Evolutionary conservation across 306 rosid genomes (phyloP), one percentile per base, ranked within the genome.

Genomic region (Fragaria ananassa): DNA sequence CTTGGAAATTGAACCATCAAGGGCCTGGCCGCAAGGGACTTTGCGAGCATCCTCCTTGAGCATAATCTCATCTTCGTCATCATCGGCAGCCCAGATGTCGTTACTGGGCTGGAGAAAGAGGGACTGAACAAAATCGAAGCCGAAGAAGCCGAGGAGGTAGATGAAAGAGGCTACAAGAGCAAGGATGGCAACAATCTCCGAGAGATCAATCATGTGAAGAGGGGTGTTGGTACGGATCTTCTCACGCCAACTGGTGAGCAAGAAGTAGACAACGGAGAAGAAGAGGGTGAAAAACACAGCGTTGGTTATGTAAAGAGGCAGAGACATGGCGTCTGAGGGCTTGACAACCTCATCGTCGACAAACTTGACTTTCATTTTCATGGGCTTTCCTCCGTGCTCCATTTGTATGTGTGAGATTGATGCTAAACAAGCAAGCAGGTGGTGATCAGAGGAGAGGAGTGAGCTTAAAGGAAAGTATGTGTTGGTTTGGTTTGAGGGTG

Each of bases 1-100:
- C 34, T 42, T 78, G 58, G 85, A 74, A 70, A 76, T 47, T 12
- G 93, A 19, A 50, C 79, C 80, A 42, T 86, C 89, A 23, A 81
- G 70, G 8, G 68, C 84, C 5, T 89, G 85, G 15, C 82, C 82
- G 72, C 89, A 87, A 18, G 65, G 65, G 4, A 4, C 34, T 12
- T 60, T 60, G 13, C 39, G 66, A 60, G 66, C 19, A 9, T 60
- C 39, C 17, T 60, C 66, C 66, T 60, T 60, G 39, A 60, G 39
- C 10, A 60, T 27, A 14, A 60, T 13, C 8, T 60, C 39, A 3
- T 60, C 29, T 4, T n/a, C 61, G 5, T n/a, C 66, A 13, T 27
- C 39, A 3, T 60, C 66, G 3, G 37, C 66, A 8, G 39, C 66
- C 66, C 66, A 60, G 66, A 60, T 29, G 66, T 27, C 66, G 6